phyloP scores from a whole-genome alignment of 495 filamentous ascomycete species.

The Bacidia rubella region DNA sequence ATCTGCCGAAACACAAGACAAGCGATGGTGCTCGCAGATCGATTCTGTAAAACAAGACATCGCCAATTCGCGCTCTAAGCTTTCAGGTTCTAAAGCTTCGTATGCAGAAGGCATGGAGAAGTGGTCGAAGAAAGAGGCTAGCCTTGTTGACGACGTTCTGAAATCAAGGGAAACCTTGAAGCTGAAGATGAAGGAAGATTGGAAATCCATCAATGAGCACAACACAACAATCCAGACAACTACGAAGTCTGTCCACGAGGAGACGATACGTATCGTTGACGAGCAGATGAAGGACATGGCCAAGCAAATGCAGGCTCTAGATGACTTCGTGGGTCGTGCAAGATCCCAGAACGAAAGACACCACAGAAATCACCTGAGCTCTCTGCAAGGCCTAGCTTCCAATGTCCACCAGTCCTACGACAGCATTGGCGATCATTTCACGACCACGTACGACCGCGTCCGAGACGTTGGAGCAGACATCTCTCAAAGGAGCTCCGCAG shows the following conservation, averaged over 20 bases:
- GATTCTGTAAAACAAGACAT: constrained; percentile 48
- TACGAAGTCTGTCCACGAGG: constrained; percentile 79
- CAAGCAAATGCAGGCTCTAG: constrained; percentile 72
- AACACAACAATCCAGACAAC: constrained; percentile 65
- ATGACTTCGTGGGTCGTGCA: constrained; percentile 79
- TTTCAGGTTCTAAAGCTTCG: constrained; percentile 48
- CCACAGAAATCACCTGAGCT: constrained; percentile 49
- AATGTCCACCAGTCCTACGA: constrained; percentile 58
- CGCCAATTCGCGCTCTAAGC: constrained; percentile 39
- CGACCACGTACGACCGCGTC: constrained; percentile 45
- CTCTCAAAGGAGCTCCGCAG: constrained; percentile 33
- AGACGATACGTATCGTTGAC: constrained; percentile 81
- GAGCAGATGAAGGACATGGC: constrained; percentile 78
- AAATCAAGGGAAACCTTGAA: constrained; percentile 66
- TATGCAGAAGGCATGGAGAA: constrained; percentile 60
- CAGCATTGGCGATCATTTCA: constrained; percentile 51
- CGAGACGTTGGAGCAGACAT: constrained; percentile 51
- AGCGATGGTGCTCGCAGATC: constrained; percentile 51
- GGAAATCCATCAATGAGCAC: constrained; percentile 71
- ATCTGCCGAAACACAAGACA: constrained; percentile 58
- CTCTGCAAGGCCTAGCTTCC: constrained; percentile 43
- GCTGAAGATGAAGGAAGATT: constrained; percentile 72
- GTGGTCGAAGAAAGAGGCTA: constrained; percentile 58
- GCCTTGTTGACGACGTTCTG: constrained; percentile 54
- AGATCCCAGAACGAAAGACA: constrained; percentile 67